These are phyloP conservation scores for Diddensiella caesifluorescens DNA, from an alignment of 805 yeast species.

Conservation along the genomic window DNA sequence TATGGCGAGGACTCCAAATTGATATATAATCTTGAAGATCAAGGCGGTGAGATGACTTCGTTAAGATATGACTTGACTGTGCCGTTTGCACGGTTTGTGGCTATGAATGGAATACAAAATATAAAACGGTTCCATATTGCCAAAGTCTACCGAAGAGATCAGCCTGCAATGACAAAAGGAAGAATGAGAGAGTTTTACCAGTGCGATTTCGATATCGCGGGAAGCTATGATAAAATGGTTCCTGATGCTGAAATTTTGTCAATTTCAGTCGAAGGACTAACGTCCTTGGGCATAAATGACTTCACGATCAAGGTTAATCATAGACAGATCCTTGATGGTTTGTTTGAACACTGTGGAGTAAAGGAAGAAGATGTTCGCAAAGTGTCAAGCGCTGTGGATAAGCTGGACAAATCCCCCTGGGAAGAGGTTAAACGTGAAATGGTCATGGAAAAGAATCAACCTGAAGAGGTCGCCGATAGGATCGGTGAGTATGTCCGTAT, in stretches of 20 bases:
- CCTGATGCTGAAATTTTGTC: conserved; percentile 91
- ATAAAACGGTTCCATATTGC: conserved; percentile 97
- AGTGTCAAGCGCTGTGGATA: conserved; percentile 93
- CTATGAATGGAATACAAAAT: conserved; percentile 84
- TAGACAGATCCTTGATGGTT: conserved; percentile 93
- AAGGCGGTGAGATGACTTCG: conserved; percentile 96
- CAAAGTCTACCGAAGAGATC: conserved; percentile 97
- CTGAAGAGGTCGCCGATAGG: conserved; percentile 85
- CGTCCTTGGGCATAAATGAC: conserved; percentile 75
- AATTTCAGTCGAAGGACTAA: conserved; percentile 77
- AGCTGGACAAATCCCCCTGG: conserved; percentile 95
- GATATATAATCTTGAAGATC: conserved; percentile 94
- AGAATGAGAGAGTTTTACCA: conserved; percentile 99
- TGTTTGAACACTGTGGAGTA: conserved; percentile 92
- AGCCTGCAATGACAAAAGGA: conserved; percentile 99
- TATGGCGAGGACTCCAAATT: conserved; percentile 98
- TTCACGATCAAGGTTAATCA: conserved; percentile 92
- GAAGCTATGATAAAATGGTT: conserved; percentile 86
- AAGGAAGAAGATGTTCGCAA: conserved; percentile 89
- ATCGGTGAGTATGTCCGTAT: conserved; percentile 89
- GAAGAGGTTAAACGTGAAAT: conserved; percentile 88
- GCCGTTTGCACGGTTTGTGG: conserved; percentile 96
- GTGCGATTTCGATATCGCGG: conserved; percentile 98
- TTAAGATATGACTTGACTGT: conserved; percentile 95
- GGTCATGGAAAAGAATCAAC: conserved; percentile 83